These are phyloP conservation scores for Tilletia setariae DNA, from an alignment of 1,284 basidiomycete genomes.

Conservation along the genomic window DNA sequence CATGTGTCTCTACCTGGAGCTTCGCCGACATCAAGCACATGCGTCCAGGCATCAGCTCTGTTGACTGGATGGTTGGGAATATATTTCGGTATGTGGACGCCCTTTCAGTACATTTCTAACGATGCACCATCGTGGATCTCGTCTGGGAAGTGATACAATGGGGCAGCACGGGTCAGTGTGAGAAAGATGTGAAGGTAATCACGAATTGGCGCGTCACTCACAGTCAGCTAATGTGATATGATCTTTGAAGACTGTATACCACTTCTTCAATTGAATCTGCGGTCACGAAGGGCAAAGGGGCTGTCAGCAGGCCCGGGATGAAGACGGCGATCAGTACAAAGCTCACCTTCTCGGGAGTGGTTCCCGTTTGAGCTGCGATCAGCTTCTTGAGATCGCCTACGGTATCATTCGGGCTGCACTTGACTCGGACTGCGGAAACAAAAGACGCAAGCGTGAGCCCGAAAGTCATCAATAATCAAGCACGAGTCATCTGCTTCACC, in stretches of 20 bases:
- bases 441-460: background rate
- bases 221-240: slow-evolving; percentile 89
- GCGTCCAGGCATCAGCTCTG: too few relatives aligned
- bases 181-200: background rate
- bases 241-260: slow-evolving; percentile 59
- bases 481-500: background rate
- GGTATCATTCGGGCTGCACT: slow-evolving; percentile 73
- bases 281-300: background rate
- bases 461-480: background rate
- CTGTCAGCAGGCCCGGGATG: background rate
- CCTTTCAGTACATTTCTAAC: slow-evolving; percentile 22
- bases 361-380: slow-evolving; percentile 93
- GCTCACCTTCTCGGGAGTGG: slow-evolving; percentile 61
- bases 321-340: background rate
- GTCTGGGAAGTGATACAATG: slow-evolving; percentile 3
- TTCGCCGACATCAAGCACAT: too few relatives aligned
- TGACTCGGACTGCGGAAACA: slow-evolving; percentile 42
- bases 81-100: background rate
- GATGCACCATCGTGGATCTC: slow-evolving; percentile 24
- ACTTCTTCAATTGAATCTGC: slow-evolving; percentile 96
- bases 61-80: background rate
- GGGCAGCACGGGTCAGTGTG: background rate
- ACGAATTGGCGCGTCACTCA: slow-evolving; percentile 57
- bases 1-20: too few relatives aligned
- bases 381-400: slow-evolving; percentile 95